Evolutionary conservation across 179 eudicot species (phyloP), one percentile per base, ranked within the genome.

Genomic region (Heliamphora pulchella): DNA sequence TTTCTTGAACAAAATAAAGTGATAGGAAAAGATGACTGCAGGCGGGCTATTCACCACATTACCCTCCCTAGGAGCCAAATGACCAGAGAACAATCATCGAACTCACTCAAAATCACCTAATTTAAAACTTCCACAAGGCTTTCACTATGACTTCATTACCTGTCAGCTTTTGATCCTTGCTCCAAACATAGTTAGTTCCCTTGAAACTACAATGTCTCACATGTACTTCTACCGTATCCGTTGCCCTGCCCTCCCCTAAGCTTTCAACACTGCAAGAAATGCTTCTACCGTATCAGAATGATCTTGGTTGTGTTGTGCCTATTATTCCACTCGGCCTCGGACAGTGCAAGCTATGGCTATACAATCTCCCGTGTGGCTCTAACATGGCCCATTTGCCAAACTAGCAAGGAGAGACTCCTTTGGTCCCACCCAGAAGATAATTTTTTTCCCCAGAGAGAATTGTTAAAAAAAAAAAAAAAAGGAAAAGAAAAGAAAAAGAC

Each of bases 101-200:
- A 58, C 63, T 58, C 63, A 2, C 63, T 17, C 63, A 31, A 58
- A 58, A 17, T 17, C 14, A 58, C 3, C 18, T 58, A 14, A 15
- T 58, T 58, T 31, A 31, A 58, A 17, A 58, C 17, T 58, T 58
- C 5, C 4, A 59, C 4, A 59, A 15, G 64, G 63, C 3, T 59
- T 59, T 59, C 20, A 59, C 1, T 59, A 55, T 13, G 8, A 43
- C 67, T 63, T 63, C 67, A 31, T 66, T 39, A 69, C 75, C 66
- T 54, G 81, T 75, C 81, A 78, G 7, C 62, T 78, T 57, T 78
- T 78, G 81, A 78, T 78, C 54, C 81, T 54, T 57, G 75, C 81
- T 53, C 81, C 74, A 68, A 65, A 2, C n/a, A 31, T 31, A 31
- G 31, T 0, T 31, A 3, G 80, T 67, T 15, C 18, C 58, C 20